phyloP scores from a whole-genome alignment of 1,284 basidiomycete genomes.

The Rhodofomes roseus region DNA sequence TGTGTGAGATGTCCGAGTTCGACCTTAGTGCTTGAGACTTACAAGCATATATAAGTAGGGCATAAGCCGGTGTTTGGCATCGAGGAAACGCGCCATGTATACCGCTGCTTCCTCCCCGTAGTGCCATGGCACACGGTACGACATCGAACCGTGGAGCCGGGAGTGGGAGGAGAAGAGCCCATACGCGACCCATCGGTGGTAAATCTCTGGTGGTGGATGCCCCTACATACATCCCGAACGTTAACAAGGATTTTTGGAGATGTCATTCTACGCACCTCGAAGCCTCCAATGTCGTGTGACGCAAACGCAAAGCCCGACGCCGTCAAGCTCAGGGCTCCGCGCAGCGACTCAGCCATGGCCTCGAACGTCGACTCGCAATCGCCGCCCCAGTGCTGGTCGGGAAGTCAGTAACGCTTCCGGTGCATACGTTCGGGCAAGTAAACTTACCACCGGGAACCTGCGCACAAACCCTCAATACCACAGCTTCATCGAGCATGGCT shows the following conservation, averaged over 20 bases:
- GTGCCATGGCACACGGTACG: conserved; percentile 75
- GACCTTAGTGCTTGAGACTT: conserved; percentile 18
- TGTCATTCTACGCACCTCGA: conserved; percentile 40
- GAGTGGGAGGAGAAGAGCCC: conserved; percentile 70
- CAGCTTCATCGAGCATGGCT: not conserved
- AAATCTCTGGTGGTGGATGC: conserved; percentile 65
- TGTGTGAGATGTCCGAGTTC: not conserved
- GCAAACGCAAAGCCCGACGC: conserved; percentile 69
- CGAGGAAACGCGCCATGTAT: conserved; percentile 62
- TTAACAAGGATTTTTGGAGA: not conserved
- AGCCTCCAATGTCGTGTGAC: conserved; percentile 75
- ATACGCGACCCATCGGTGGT: conserved; percentile 76
- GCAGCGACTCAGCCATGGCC: conserved; percentile 73
- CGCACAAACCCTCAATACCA: not conserved
- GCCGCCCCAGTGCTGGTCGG: conserved; percentile 63
- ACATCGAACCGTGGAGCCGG: conserved; percentile 66
- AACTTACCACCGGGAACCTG: conserved; percentile 15
- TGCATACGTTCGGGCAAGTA: not conserved
- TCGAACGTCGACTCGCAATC: conserved; percentile 78
- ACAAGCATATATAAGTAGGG: conserved; percentile 69
- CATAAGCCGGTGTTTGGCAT: conserved; percentile 71
- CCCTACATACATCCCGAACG: conserved; percentile 35
- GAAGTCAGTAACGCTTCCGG: not conserved
- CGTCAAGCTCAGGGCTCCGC: conserved; percentile 64
- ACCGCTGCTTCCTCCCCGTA: conserved; percentile 69